phyloP scores from a whole-genome alignment of 495 filamentous ascomycete species.

The Cercophora newfieldiana region DNA sequence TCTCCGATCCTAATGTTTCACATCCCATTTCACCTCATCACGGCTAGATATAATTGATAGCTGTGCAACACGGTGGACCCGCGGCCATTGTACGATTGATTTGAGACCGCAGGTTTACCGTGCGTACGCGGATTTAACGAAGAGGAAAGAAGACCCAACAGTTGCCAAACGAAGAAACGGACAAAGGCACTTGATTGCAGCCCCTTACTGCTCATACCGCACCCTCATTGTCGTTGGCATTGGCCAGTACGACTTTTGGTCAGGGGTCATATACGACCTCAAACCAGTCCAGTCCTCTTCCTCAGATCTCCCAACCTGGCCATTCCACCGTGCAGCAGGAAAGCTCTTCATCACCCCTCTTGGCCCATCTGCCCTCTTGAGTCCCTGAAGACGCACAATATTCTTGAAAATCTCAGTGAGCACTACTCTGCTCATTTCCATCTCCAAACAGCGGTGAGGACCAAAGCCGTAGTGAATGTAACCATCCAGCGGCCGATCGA shows the following conservation, averaged over 20 bases:
- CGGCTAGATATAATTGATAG: too few species aligned
- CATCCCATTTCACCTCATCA: too few species aligned
- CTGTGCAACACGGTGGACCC: too few species aligned
- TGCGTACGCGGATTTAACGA: too few species aligned
- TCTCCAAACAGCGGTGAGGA: conserved; percentile 58
- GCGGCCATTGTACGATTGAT: too few species aligned
- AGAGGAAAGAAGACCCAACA: neutral
- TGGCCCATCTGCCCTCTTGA: conserved; percentile 60
- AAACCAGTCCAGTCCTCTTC: conserved; percentile 46
- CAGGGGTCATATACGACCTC: conserved; percentile 64
- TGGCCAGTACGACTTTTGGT: conserved; percentile 61
- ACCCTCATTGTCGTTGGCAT: conserved; percentile 61
- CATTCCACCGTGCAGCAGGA: conserved; percentile 46
- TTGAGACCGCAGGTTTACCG: too few species aligned
- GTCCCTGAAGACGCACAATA: conserved; percentile 28
- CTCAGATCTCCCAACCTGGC: conserved; percentile 26
- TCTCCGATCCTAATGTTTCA: too few species aligned
- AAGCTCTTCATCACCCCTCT: conserved; percentile 63
- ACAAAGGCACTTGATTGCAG: neutral
- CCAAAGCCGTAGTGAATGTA: conserved; percentile 69
- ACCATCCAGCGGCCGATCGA: conserved; percentile 60
- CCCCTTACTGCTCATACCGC: conserved; percentile 34
- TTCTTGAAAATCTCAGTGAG: conserved; percentile 54
- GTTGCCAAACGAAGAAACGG: neutral
- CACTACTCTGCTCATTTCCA: conserved; percentile 57